A percentile compares a stretch with the other conserved stretches of the same genome.
These are phyloP conservation scores for Protomyces lactucae-debilis DNA, from an alignment of 1,139 yeast genomes.

Conservation along the genomic window DNA sequence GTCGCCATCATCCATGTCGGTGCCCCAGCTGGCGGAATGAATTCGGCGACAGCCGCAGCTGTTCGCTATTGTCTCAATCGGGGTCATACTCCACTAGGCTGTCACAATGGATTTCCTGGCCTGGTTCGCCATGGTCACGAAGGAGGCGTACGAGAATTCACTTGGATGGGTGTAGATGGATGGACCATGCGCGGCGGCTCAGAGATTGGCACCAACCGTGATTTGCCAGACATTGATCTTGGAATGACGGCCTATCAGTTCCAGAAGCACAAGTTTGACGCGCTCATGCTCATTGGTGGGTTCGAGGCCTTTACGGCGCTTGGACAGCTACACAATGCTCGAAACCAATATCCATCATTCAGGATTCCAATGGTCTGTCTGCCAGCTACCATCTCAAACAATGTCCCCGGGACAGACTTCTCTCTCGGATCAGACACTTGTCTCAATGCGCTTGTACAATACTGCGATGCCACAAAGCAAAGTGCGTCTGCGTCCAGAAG, in stretches of 20 bases:
- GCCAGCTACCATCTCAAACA: slow-evolving; percentile 96
- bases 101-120: slow-evolving; percentile 91
- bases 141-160: slow-evolving; percentile 65
- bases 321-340: slow-evolving; percentile 69
- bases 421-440: slow-evolving; percentile 93
- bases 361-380: slow-evolving; percentile 88
- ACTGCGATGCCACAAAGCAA: slow-evolving; percentile 93
- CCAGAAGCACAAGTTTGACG: slow-evolving; percentile 79
- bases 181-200: slow-evolving; percentile 94
- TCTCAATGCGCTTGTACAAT: slow-evolving; percentile 78
- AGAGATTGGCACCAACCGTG: slow-evolving; percentile 89
- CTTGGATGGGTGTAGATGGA: slow-evolving; percentile 82
- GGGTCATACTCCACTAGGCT: slow-evolving; percentile 84
- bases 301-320: slow-evolving; percentile 87
- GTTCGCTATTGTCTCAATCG: slow-evolving; percentile 84
- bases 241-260: slow-evolving; percentile 88
- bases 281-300: slow-evolving; percentile 87
- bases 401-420: slow-evolving; percentile 96
- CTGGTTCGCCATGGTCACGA: slow-evolving; percentile 54
- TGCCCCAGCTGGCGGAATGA: slow-evolving; percentile 96
- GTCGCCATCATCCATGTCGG: slow-evolving; percentile 88
- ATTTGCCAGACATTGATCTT: slow-evolving; percentile 70
- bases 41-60: slow-evolving; percentile 86
- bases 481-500: slow-evolving; percentile 92
- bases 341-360: slow-evolving; percentile 76